phyloP scores from a whole-genome alignment of 2,329 filamentous ascomycete genomes.

The Akanthomyces dipterigenus region DNA sequence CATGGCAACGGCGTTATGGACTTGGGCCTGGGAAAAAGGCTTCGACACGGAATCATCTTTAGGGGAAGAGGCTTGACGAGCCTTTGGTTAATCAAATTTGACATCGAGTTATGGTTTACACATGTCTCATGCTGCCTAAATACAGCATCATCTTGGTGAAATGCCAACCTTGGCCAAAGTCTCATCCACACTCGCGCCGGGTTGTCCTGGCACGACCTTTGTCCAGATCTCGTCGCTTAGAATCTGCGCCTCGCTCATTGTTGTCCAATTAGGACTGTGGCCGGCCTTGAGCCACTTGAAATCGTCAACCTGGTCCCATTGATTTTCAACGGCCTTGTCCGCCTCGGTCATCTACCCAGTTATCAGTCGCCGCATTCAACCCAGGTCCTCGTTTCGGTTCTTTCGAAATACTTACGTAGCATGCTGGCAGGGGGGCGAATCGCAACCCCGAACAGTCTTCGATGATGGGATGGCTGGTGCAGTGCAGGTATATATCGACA shows the following conservation, averaged over 20 bases:
- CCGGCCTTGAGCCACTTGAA: slow-evolving; percentile 94
- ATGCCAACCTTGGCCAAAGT: slow-evolving; percentile 52
- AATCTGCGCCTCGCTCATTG: slow-evolving; percentile 54
- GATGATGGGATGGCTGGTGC: slow-evolving; percentile 81
- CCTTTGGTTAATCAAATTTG: neutral
- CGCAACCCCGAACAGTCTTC: slow-evolving; percentile 75
- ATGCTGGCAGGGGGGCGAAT: slow-evolving; percentile 68
- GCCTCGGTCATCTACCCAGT: slow-evolving; percentile 20
- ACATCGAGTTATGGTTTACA: neutral
- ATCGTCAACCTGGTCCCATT: slow-evolving; percentile 89
- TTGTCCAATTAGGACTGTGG: slow-evolving; percentile 80
- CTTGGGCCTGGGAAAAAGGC: neutral
- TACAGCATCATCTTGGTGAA: slow-evolving; percentile 8
- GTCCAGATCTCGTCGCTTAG: slow-evolving; percentile 62
- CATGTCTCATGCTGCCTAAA: neutral
- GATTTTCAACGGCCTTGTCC: slow-evolving; percentile 45
- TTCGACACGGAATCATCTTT: neutral
- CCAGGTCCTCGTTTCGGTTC: too few relatives aligned
- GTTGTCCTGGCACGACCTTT: slow-evolving; percentile 57
- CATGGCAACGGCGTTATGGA: slow-evolving; percentile 7
- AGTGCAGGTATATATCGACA: slow-evolving; percentile 78
- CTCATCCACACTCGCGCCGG: slow-evolving; percentile 55
- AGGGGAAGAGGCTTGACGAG: neutral
- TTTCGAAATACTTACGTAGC: slow-evolving; percentile 52
- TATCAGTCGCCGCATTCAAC: neutral